Conservation (phyloP, 2,329 filamentous ascomycete species). For the Monilinia fructigena region DNA sequence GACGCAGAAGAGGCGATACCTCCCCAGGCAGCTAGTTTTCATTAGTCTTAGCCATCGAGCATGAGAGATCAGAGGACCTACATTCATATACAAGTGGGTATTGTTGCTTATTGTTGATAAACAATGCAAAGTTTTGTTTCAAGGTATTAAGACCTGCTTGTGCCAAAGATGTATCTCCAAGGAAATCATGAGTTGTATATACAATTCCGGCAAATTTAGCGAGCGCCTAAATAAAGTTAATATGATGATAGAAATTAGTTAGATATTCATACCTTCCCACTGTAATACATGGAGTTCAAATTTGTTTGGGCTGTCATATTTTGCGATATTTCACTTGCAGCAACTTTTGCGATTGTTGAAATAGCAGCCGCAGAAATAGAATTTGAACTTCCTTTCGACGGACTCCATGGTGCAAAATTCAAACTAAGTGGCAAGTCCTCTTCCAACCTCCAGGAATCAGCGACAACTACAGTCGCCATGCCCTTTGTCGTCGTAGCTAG, state of each 20-base stretch:
- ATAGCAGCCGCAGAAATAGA: conserved; percentile 55
- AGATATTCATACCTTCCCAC: conserved; percentile 60
- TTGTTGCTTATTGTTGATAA: conserved; percentile 65
- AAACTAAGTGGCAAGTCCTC: conserved; percentile 73
- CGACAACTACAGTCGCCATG: conserved; percentile 67
- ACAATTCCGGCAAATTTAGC: conserved; percentile 73
- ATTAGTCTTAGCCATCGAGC: background rate
- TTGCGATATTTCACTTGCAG: conserved; percentile 72
- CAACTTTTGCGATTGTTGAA: conserved; percentile 57
- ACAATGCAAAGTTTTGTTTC: conserved; percentile 64
- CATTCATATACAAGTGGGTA: conserved; percentile 64
- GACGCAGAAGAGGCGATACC: conserved; percentile 75
- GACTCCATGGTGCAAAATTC: conserved; percentile 76
- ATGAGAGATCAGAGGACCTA: background rate
- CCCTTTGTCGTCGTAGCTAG: conserved; percentile 87
- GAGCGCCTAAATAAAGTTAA: conserved; percentile 51
- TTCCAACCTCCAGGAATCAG: conserved; percentile 72
- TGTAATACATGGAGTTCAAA: conserved; percentile 87
- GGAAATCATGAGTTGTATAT: conserved; percentile 62
- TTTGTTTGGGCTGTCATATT: conserved; percentile 72
- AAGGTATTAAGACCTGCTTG: conserved; percentile 59
- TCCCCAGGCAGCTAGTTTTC: conserved; percentile 62
- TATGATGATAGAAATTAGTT: conserved; percentile 35
- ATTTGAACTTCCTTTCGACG: conserved; percentile 48
- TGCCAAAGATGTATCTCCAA: conserved; percentile 57